Evolutionary conservation across 2,329 filamentous ascomycete genomes (phyloP), one percentile per base, ranked within the genome.

Genomic region (Nectriaceae sp.): DNA sequence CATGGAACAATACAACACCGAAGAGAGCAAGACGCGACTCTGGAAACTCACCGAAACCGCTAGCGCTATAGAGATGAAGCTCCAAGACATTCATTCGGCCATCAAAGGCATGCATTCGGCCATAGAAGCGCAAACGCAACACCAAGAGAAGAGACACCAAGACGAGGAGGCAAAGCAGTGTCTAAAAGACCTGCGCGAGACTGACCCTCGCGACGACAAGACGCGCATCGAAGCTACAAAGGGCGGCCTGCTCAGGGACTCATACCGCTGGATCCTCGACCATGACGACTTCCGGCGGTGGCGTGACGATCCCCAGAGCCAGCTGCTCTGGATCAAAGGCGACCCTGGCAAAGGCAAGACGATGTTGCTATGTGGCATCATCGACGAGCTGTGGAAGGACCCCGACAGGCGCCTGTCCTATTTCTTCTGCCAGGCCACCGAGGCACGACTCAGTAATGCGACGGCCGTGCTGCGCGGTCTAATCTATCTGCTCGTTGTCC

Each of bases 371-470:
- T 69, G 65, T 13, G 68, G 70, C 3, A 68, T 75, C 29, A 65
- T 74, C 35, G 44, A 71, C 47, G 58, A 72, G 24, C 50, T 71
- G 16, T 11, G 47, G 18, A 42, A 48, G 20, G 3, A 24, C 10
- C 0, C 48, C 42, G 3, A 52, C 64, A 19, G 65, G 62, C 43
- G 64, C 45, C 42, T 63, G 13, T 16, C 59, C 11, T 62, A 65
- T 51, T 75, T 75, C 61, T 77, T 78, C 54, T 79, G 70, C 50
- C 70, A 79, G 47, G 69, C 62, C 5, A 69, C 66, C 1, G 62
- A 76, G 26, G 18, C 51, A 1, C 49, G 59, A 0, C 53, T 75
- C 11, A 74, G 73, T 47, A 74, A 54, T 41, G 70, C 73, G 1
- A 68, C 61, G 3, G 62, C 71, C 4, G 69, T 75, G 1, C 53